Percentiles rank a stretch among this genome's conserved stretches.
Evolutionary conservation across 148 eudicot genomes (phyloP).

Genomic region (Limonium bicolor): DNA sequence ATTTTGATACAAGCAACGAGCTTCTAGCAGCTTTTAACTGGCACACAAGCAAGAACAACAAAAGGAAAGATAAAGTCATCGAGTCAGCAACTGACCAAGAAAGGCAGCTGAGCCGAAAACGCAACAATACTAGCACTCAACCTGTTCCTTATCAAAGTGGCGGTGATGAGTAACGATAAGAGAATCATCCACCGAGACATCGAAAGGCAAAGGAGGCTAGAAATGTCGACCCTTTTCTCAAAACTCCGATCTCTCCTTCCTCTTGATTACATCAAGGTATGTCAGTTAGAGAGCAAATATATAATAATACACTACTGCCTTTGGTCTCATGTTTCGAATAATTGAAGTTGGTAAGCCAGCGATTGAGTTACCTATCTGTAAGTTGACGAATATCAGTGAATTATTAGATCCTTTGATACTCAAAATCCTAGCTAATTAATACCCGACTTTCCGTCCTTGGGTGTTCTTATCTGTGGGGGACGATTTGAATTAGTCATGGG

Average conservation of each 20-base stretch:
- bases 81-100: not conserved
- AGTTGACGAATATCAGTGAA: not conserved
- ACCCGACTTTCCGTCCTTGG: not conserved
- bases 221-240: conserved; percentile 49
- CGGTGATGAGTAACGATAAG: conserved; percentile 1
- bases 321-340: no score
- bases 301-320: no score
- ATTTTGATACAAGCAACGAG: not conserved
- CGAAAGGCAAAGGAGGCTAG: conserved; percentile 65
- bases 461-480: no score
- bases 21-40: not conserved
- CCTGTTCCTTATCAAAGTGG: no score
- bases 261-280: conserved; percentile 47
- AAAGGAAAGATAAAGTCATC: not conserved
- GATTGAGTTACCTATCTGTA: not conserved
- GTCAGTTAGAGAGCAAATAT: no score
- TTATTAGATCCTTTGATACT: not conserved
- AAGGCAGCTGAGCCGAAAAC: not conserved
- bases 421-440: not conserved
- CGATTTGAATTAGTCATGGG: no score
- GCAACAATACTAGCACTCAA: no score
- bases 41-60: not conserved
- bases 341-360: not conserved
- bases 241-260: conserved; percentile 59
- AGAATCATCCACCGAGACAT: conserved; percentile 37